A percentile compares a stretch with the other conserved stretches of the same genome.
Conservation (phyloP, 2,329 filamentous ascomycete genomes). For the Bipolaris cookei region DNA sequence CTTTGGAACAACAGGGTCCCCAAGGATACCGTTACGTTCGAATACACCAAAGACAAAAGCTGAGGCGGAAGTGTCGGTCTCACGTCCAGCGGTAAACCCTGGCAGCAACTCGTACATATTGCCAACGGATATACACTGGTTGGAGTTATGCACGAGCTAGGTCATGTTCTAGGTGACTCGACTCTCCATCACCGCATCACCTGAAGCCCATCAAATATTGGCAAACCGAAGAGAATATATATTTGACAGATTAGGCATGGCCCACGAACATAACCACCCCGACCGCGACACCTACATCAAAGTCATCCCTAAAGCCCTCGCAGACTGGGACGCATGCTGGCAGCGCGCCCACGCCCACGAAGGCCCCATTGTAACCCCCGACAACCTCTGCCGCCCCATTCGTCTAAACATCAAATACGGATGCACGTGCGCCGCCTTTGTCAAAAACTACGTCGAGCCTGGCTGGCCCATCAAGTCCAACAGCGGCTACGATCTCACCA, state of each 20-base stretch:
- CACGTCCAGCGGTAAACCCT: neutral
- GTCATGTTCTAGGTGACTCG: conserved; percentile 3
- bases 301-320: neutral
- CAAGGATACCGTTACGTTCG: conserved; percentile 5
- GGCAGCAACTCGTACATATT: neutral
- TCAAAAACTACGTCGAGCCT: neutral
- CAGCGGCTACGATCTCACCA: neutral
- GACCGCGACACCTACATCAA: conserved; percentile 14
- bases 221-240: neutral
- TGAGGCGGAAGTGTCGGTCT: conserved; percentile 6
- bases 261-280: conserved; percentile 10
- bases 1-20: conserved; percentile 1
- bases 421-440: neutral
- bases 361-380: neutral
- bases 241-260: conserved; percentile 5
- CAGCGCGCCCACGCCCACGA: neutral
- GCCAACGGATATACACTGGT: neutral
- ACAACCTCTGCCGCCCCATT: neutral
- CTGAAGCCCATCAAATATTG: neutral
- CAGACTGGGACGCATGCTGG: neutral
- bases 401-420: neutral
- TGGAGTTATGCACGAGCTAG: conserved; percentile 1
- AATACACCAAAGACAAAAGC: neutral
- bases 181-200: neutral
- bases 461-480: neutral